phyloP scores from a whole-genome alignment of 768 basidiomycete genomes.

The Gloeophyllum trabeum region DNA sequence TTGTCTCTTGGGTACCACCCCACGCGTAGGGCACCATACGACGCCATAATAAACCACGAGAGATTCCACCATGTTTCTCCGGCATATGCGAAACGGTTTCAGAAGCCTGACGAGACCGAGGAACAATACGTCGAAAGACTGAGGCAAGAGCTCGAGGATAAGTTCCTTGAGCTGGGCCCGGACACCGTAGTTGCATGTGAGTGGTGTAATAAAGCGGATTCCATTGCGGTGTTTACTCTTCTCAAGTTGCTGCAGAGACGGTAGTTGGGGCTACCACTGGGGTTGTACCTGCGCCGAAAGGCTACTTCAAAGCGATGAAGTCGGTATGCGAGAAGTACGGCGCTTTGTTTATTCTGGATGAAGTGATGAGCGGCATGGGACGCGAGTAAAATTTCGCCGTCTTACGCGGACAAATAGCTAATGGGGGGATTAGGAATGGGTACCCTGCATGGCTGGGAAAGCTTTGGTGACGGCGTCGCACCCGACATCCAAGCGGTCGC shows the following conservation, averaged over 20 bases:
- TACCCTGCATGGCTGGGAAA: constrained; percentile 79
- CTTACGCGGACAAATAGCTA: background rate
- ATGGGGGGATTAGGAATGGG: constrained; percentile 69
- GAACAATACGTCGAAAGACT: constrained; percentile 73
- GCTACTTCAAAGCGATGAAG: constrained; percentile 81
- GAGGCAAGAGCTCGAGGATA: constrained; percentile 72
- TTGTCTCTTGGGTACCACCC: constrained; percentile 62
- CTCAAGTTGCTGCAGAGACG: constrained; percentile 68
- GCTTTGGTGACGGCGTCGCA: constrained; percentile 61
- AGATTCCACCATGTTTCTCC: constrained; percentile 83
- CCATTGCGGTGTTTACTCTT: background rate
- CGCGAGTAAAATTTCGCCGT: constrained; percentile 32
- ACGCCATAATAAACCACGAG: constrained; percentile 45
- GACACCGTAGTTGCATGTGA: constrained; percentile 75
- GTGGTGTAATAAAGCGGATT: constrained; percentile 19
- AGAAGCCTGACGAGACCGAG: constrained; percentile 56
- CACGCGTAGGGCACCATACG: constrained; percentile 56
- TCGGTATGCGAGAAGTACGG: constrained; percentile 64
- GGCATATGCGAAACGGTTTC: constrained; percentile 76
- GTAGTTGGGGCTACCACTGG: constrained; percentile 84
- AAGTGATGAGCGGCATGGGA: constrained; percentile 91
- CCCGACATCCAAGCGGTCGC: constrained; percentile 87
- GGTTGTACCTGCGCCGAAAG: constrained; percentile 63
- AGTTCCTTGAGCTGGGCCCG: constrained; percentile 73
- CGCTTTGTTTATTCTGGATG: constrained; percentile 78